phyloP scores from a whole-genome alignment of 2,329 filamentous ascomycete genomes.

The Westerdykella ornata region DNA sequence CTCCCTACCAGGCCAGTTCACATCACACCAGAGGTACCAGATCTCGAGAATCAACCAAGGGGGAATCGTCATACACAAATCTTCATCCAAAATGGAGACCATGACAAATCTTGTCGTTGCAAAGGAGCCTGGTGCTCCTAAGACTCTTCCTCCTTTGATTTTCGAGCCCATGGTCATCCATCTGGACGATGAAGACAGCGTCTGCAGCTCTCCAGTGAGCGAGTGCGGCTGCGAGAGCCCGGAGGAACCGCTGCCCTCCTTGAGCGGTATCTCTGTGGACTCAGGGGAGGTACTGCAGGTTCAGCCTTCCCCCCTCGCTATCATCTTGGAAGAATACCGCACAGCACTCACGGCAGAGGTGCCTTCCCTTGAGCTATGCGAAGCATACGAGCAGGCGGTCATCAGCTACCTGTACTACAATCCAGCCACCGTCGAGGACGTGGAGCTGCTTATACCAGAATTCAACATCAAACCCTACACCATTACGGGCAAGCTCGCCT shows the following conservation, averaged over 20 bases:
- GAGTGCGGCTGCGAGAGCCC: neutral
- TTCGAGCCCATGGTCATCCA: neutral
- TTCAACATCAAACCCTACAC: neutral
- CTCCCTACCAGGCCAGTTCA: too few relatives aligned
- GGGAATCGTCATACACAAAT: too few relatives aligned
- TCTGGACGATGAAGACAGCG: neutral
- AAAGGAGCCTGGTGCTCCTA: too few relatives aligned
- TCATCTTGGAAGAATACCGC: neutral
- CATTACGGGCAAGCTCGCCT: constrained; percentile 3
- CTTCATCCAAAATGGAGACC: too few relatives aligned
- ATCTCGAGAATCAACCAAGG: too few relatives aligned
- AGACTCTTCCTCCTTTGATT: too few relatives aligned
- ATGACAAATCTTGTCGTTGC: too few relatives aligned
- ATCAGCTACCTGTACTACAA: constrained; percentile 1
- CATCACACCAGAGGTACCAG: too few relatives aligned
- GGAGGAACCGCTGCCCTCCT: too few relatives aligned
- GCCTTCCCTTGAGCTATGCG: neutral
- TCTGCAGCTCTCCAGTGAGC: too few relatives aligned
- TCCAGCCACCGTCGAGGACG: constrained; percentile 1
- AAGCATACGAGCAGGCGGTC: too few relatives aligned
- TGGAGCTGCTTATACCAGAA: constrained; percentile 3
- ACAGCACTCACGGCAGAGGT: neutral
- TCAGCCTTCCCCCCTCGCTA: constrained; percentile 1
- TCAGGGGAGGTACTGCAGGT: neutral
- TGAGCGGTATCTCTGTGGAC: neutral